Conservation (phyloP, 768 basidiomycete genomes). For the Termitomyces sp. region DNA sequence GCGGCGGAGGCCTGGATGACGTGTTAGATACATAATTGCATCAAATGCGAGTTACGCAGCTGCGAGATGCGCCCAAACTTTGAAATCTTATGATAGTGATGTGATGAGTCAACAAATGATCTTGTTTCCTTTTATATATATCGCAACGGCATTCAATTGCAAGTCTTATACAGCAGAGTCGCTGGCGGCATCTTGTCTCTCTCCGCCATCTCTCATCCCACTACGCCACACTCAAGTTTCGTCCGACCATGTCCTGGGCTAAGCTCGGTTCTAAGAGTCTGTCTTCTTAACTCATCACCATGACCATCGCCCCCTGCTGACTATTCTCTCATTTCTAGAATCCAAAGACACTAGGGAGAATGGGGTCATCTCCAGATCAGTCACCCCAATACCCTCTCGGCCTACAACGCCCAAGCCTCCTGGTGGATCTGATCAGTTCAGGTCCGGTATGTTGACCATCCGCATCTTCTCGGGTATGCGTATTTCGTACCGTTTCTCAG, state of each 20-base stretch:
- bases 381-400: conserved; percentile 76
- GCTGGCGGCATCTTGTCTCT: conserved; percentile 25
- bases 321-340: conserved; percentile 33
- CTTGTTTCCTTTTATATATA: conserved; percentile 7
- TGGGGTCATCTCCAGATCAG: conserved; percentile 69
- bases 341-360: conserved; percentile 68
- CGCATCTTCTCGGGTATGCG: conserved; percentile 85
- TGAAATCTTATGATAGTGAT: not conserved
- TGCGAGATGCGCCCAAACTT: too few species aligned
- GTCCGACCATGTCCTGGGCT: conserved; percentile 52
- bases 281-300: conserved; percentile 10
- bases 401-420: conserved; percentile 71
- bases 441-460: conserved; percentile 91
- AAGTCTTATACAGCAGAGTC: conserved; percentile 17
- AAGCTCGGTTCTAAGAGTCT: conserved; percentile 35
- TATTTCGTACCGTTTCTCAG: not conserved
- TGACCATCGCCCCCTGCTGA: conserved; percentile 3
- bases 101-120: not conserved
- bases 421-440: conserved; percentile 56
- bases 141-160: not conserved
- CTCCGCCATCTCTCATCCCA: conserved; percentile 12
- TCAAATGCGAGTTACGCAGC: too few species aligned
- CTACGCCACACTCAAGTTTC: conserved; percentile 11
- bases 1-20: too few species aligned
- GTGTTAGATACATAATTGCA: too few species aligned